These are phyloP conservation scores for Globisporangium mamillatum DNA, from an alignment of 352 stramenopile genomes.

Conservation along the genomic window DNA sequence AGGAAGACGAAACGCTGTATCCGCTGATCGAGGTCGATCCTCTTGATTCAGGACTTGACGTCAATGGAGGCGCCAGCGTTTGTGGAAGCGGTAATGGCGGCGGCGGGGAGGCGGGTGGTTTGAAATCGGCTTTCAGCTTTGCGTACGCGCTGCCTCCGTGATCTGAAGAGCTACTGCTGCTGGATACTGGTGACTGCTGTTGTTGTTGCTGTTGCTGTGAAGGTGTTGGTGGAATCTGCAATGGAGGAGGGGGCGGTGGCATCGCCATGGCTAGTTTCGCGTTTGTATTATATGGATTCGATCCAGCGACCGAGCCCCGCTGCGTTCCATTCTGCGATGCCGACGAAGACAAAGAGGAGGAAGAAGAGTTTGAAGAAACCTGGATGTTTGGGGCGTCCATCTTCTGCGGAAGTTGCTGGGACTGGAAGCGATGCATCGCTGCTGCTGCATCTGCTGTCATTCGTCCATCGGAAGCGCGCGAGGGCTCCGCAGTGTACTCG, in stretches of 20 bases:
- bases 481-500: conserved; percentile 1
- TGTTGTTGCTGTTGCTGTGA: background rate
- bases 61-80: background rate
- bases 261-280: background rate
- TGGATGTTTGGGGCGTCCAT: background rate
- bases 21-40: background rate
- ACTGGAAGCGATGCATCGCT: conserved; percentile 7
- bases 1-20: background rate
- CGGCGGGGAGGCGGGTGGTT: conserved; percentile 3
- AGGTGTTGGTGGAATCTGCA: background rate
- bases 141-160: background rate
- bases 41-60: conserved; percentile 12
- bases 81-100: conserved; percentile 17
- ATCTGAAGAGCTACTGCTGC: conserved; percentile 6
- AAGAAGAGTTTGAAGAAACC: background rate
- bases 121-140: conserved; percentile 16
- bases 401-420: conserved; percentile 1
- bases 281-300: background rate
- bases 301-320: background rate
- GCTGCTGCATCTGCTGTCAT: background rate
- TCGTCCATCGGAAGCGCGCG: no score
- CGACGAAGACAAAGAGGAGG: background rate
- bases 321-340: conserved; percentile 1
- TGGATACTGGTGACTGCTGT: conserved; percentile 16
- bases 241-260: background rate